Percentiles rank a stretch among this genome's conserved stretches.
phyloP scores from a whole-genome alignment of 2,329 filamentous ascomycete species.

The Knoxdaviesia proteae region DNA sequence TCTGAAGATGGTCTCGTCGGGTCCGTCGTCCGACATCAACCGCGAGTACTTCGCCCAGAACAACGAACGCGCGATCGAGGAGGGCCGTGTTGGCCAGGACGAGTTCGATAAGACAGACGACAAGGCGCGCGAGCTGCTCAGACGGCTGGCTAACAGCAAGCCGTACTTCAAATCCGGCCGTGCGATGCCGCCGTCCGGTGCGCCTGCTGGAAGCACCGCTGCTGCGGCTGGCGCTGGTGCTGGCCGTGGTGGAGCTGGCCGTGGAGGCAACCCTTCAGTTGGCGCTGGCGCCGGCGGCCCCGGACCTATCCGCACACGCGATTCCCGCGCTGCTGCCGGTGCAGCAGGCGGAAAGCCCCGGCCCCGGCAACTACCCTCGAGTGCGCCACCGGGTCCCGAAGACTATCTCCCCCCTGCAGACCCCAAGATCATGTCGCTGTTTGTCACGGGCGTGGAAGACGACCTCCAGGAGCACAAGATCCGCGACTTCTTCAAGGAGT shows the following conservation, averaged over 20 bases:
- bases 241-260: slow-evolving; percentile 19
- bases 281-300: slow-evolving; percentile 39
- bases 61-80: slow-evolving; percentile 86
- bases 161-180: slow-evolving; percentile 87
- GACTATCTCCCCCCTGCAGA: slow-evolving; percentile 77
- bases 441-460: slow-evolving; percentile 88
- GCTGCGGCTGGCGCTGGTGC: slow-evolving; percentile 29
- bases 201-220: slow-evolving; percentile 13
- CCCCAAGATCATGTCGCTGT: slow-evolving; percentile 73
- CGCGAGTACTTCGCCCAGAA: slow-evolving; percentile 96
- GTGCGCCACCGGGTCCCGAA: slow-evolving; percentile 40
- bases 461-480: slow-evolving; percentile 85
- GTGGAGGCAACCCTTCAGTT: slow-evolving; percentile 23
- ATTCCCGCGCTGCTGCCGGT: slow-evolving; percentile 32
- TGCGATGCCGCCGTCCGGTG: slow-evolving; percentile 38
- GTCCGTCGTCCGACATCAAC: slow-evolving; percentile 81
- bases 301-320: slow-evolving; percentile 62
- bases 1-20: slow-evolving; percentile 91
- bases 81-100: slow-evolving; percentile 66
- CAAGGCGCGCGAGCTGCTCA: slow-evolving; percentile 74
- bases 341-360: slow-evolving; percentile 36
- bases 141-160: slow-evolving; percentile 73
- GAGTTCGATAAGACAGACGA: slow-evolving; percentile 95
- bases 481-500: slow-evolving; percentile 71
- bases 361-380: slow-evolving; percentile 45